Conservation (phyloP, 441 rosid genomes). For the Gossypium lobatum region DNA sequence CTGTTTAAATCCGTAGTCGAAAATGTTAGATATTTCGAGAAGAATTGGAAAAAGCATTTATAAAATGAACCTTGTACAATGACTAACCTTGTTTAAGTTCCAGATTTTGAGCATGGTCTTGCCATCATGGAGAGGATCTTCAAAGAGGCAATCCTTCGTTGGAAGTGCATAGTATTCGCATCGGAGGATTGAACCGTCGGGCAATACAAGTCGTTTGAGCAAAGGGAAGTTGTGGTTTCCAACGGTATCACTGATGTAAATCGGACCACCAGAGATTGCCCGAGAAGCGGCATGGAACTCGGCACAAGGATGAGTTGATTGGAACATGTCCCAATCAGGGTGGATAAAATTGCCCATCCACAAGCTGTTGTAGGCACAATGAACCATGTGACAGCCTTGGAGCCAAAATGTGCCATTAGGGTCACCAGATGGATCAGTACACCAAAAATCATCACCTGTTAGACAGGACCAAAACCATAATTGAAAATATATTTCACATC, state of each 20-base stretch:
- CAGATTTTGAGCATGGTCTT: slow-evolving; percentile 88
- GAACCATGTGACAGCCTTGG: slow-evolving; percentile 94
- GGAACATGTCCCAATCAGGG: slow-evolving; percentile 95
- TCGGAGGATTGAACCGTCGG: slow-evolving; percentile 63
- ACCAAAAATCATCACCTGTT: slow-evolving; percentile 92
- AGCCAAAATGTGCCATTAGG: slow-evolving; percentile 92
- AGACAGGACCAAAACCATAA: neutral
- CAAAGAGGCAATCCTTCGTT: slow-evolving; percentile 66
- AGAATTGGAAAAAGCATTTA: too few species aligned
- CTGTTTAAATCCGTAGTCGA: slow-evolving; percentile 19
- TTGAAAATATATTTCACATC: too few species aligned
- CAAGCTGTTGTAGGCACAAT: slow-evolving; percentile 49
- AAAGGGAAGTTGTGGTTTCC: slow-evolving; percentile 65
- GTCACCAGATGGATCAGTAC: slow-evolving; percentile 87
- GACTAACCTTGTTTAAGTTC: slow-evolving; percentile 67
- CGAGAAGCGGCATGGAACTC: slow-evolving; percentile 79
- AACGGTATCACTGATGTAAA: slow-evolving; percentile 62
- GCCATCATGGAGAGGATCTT: slow-evolving; percentile 70
- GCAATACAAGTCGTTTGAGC: slow-evolving; percentile 53
- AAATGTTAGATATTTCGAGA: neutral
- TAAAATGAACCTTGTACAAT: neutral
- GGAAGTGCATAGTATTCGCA: slow-evolving; percentile 71
- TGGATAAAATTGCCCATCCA: slow-evolving; percentile 62
- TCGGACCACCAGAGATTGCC: slow-evolving; percentile 77
- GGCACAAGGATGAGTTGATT: slow-evolving; percentile 79